phyloP scores from a whole-genome alignment of 192 early-diverging fungal genomes.

The Backusella liffmaniae region DNA sequence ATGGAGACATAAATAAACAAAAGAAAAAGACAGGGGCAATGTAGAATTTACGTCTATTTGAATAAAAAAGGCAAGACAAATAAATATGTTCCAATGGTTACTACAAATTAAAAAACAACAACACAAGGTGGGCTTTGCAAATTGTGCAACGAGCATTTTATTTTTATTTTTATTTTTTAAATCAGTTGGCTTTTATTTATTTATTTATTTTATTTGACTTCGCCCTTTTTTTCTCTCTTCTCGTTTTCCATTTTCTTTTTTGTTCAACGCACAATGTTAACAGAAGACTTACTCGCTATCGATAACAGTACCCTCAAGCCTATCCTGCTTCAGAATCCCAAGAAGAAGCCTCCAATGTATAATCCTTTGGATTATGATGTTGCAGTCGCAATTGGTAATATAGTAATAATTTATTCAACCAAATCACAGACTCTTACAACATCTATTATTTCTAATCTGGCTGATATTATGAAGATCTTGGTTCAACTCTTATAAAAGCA shows the following conservation, averaged over 20 bases:
- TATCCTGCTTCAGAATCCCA: background rate
- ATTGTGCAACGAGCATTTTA: background rate
- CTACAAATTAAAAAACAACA: background rate
- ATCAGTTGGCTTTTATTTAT: background rate
- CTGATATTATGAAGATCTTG: background rate
- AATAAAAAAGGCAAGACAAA: background rate
- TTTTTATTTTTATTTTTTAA: background rate
- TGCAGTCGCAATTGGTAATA: constrained; percentile 1
- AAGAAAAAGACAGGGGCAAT: background rate
- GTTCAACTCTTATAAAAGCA: constrained; percentile 7
- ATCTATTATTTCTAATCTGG: background rate
- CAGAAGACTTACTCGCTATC: background rate
- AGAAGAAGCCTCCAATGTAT: background rate
- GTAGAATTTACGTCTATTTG: background rate
- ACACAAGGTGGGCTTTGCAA: background rate
- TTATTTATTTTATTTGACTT: background rate
- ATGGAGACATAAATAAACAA: background rate
- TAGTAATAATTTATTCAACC: background rate
- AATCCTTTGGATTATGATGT: constrained; percentile 9
- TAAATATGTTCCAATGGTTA: background rate
- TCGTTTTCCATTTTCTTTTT: background rate
- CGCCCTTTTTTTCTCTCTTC: background rate
- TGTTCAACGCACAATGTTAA: background rate
- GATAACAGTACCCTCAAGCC: background rate
- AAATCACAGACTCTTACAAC: background rate